A percentile compares a stretch with the other conserved stretches of the same genome.
These are phyloP conservation scores for Cordyceps javanica DNA, from an alignment of 2,329 filamentous ascomycete genomes.

Conservation along the genomic window DNA sequence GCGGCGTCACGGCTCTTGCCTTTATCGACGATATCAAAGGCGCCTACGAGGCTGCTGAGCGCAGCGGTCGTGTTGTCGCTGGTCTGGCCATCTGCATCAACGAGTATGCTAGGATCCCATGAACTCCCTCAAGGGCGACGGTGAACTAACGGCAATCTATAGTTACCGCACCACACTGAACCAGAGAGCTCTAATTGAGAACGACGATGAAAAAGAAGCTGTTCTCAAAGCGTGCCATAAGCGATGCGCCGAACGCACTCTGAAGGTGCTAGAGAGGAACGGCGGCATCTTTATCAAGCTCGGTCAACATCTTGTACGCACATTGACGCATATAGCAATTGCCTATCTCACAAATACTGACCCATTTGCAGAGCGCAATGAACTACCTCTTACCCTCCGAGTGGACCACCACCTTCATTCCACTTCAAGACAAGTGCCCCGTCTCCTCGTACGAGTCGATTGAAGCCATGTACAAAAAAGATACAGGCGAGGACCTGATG, in stretches of 20 bases:
- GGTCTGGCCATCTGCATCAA: conserved; percentile 78
- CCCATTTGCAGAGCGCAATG: conserved; percentile 67
- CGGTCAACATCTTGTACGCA: conserved; percentile 77
- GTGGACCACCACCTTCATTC: conserved; percentile 94
- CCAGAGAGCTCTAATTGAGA: conserved; percentile 52
- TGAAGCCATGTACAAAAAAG: conserved; percentile 74
- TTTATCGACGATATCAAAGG: conserved; percentile 68
- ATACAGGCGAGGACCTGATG: conserved; percentile 72
- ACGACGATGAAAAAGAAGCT: conserved; percentile 59
- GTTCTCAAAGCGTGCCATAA: conserved; percentile 80
- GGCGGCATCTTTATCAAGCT: conserved; percentile 98
- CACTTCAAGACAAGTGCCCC: conserved; percentile 91
- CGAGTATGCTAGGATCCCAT: conserved; percentile 51
- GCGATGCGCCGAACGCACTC: conserved; percentile 81
- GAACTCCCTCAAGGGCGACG: neutral
- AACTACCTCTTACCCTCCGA: conserved; percentile 87
- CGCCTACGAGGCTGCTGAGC: conserved; percentile 66
- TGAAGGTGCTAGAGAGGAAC: conserved; percentile 86
- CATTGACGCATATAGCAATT: neutral
- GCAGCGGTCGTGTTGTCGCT: conserved; percentile 70
- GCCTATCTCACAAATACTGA: conserved; percentile 18
- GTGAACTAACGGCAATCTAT: neutral
- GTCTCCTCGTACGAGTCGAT: conserved; percentile 86
- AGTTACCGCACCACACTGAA: conserved; percentile 88
- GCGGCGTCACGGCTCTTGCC: conserved; percentile 42